Percentiles rank a stretch among this genome's conserved stretches.
These are phyloP conservation scores for Blastocladiella emersonii DNA, from an alignment of 371 early-diverging fungal genomes.

Conservation along the genomic window DNA sequence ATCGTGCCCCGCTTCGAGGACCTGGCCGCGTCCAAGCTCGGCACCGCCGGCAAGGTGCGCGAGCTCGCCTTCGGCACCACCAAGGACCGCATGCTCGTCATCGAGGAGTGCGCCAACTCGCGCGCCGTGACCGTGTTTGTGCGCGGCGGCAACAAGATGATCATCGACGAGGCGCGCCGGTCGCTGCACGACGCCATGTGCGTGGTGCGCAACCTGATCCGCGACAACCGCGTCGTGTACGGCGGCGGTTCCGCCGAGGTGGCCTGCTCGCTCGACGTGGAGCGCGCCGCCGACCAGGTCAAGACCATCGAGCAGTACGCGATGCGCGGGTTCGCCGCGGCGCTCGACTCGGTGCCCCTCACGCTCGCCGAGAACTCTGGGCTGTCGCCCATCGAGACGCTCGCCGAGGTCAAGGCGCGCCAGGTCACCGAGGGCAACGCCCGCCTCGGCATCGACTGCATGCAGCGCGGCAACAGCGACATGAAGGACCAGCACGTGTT, in stretches of 20 bases:
- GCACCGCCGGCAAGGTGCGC: constrained; percentile 82
- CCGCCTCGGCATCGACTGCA: constrained; percentile 93
- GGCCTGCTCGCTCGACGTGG: constrained; percentile 82
- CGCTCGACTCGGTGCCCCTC: constrained; percentile 94
- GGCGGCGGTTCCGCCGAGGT: constrained; percentile 99
- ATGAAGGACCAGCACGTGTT: constrained; percentile 96
- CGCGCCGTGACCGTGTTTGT: constrained; percentile 97
- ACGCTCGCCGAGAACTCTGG: constrained; percentile 97
- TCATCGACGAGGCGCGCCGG: constrained; percentile 99
- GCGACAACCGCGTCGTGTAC: constrained; percentile 95
- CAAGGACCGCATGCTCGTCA: constrained; percentile 95
- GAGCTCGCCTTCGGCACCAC: constrained; percentile 96
- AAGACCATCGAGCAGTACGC: constrained; percentile 94
- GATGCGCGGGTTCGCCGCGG: constrained; percentile 92
- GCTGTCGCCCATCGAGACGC: constrained; percentile 84
- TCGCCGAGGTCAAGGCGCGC: constrained; percentile 83
- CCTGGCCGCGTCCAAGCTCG: constrained; percentile 79
- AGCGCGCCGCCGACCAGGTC: constrained; percentile 80
- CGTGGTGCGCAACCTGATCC: constrained; percentile 95
- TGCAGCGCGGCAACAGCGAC: constrained; percentile 78
- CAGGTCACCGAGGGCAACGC: constrained; percentile 78
- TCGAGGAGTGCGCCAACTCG: constrained; percentile 96
- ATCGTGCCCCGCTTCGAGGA: constrained; percentile 99
- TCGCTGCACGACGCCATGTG: constrained; percentile 98
- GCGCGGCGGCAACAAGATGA: constrained; percentile 98